Conservation (phyloP, 2,329 filamentous ascomycete genomes). For the Elsinoe ampelina region DNA sequence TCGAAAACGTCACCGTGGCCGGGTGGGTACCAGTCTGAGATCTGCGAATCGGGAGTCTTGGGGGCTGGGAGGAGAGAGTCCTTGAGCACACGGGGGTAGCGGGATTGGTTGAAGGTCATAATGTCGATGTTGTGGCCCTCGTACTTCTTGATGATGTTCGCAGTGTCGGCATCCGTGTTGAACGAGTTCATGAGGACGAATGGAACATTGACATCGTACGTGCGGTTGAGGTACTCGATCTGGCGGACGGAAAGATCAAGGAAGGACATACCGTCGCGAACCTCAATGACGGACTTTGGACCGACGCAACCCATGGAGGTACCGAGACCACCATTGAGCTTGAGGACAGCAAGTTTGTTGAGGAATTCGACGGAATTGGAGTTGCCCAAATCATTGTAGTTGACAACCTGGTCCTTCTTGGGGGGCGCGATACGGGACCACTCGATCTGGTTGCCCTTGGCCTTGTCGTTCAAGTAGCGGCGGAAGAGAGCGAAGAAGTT, state of each 20-base stretch:
- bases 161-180: conserved; percentile 98
- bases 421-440: conserved; percentile 96
- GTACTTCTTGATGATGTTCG: conserved; percentile 99
- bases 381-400: conserved; percentile 85
- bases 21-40: conserved; percentile 97
- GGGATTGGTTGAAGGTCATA: conserved; percentile 98
- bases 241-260: conserved; percentile 96
- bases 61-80: conserved; percentile 94
- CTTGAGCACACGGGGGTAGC: conserved; percentile 96
- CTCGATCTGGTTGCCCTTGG: conserved; percentile 90
- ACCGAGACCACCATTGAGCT: conserved; percentile 98
- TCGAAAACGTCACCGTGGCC: conserved; percentile 99
- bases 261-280: conserved; percentile 99
- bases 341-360: conserved; percentile 94
- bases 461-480: conserved; percentile 96
- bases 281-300: conserved; percentile 98
- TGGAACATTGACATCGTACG: conserved; percentile 91
- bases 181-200: conserved; percentile 99
- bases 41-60: conserved; percentile 76
- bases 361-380: conserved; percentile 87
- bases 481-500: conserved; percentile 99
- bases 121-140: conserved; percentile 99
- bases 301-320: conserved; percentile 99
- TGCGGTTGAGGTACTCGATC: conserved; percentile 98
- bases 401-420: conserved; percentile 84